Conservation (phyloP, 345 rosid genomes). For the Eucalyptus shirleyi region DNA sequence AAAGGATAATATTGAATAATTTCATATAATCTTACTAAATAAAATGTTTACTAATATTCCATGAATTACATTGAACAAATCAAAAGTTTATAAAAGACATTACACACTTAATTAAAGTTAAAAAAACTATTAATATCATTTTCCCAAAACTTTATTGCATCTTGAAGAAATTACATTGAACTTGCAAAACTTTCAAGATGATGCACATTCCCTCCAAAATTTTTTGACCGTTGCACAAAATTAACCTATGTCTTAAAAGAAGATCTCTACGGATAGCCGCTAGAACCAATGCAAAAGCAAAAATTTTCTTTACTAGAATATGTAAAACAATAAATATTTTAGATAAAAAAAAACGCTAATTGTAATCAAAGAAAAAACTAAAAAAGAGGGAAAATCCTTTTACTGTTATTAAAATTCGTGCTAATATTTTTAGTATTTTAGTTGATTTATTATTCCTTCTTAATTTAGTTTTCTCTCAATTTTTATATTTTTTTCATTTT, state of each 20-base stretch:
- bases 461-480: not conserved
- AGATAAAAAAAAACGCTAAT: not conserved
- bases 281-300: not conserved
- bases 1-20: fast-evolving
- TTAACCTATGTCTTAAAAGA: not conserved
- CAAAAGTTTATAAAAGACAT: not conserved
- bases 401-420: not conserved
- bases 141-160: not conserved
- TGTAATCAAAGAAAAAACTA: not conserved
- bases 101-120: fast-evolving
- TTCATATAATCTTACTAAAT: not conserved
- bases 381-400: not conserved
- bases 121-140: fast-evolving
- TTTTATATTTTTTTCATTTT: not conserved
- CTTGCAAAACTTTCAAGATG: not conserved
- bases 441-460: not conserved
- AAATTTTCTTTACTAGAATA: not conserved
- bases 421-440: not conserved
- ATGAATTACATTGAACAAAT: not conserved
- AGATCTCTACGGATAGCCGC: not conserved
- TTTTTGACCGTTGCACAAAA: not conserved
- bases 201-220: not conserved
- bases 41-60: not conserved
- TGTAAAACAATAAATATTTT: not conserved
- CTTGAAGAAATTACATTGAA: not conserved